Conservation (phyloP, 1,284 basidiomycete species). For the Malassezia caprae region DNA sequence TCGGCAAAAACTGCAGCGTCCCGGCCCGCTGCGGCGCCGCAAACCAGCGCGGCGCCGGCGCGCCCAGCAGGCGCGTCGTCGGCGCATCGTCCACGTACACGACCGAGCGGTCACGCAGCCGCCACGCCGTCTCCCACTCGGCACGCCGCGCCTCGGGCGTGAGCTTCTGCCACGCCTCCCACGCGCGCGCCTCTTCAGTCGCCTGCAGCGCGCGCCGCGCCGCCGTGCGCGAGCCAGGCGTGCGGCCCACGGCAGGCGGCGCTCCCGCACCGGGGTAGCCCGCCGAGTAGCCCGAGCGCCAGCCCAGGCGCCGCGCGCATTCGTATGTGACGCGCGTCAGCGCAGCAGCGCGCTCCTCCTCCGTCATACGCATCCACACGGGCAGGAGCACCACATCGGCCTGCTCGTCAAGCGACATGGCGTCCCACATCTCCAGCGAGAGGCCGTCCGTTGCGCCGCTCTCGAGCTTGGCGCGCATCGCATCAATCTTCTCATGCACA, state of each 20-base stretch:
- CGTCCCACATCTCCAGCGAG: conserved; percentile 15
- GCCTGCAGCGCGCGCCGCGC: conserved; percentile 22
- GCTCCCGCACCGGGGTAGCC: conserved; percentile 27
- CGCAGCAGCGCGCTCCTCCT: conserved; percentile 18
- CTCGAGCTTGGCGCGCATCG: conserved; percentile 8
- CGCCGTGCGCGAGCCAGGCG: conserved; percentile 11
- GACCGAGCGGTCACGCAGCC: conserved; percentile 35
- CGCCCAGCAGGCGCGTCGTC: conserved; percentile 24
- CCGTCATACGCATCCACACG: conserved; percentile 21
- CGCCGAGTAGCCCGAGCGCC: conserved; percentile 41
- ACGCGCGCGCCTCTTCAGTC: conserved; percentile 26
- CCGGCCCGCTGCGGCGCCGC: conserved; percentile 51
- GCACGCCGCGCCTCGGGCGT: conserved; percentile 19
- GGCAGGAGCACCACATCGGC: conserved; percentile 22
- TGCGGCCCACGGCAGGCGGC: conserved; percentile 5
- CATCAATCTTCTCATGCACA: conserved; percentile 14
- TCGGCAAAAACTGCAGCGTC: conserved; percentile 76
- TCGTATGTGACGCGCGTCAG: conserved; percentile 24
- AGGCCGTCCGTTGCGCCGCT: not conserved
- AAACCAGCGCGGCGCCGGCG: conserved; percentile 35
- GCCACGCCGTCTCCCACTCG: conserved; percentile 38
- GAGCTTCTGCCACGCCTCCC: conserved; percentile 31
- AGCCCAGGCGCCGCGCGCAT: conserved; percentile 35
- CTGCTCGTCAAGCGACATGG: conserved; percentile 25
- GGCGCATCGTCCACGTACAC: conserved; percentile 42